Conservation (phyloP, 345 rosid genomes). For the Boechera retrofracta region DNA sequence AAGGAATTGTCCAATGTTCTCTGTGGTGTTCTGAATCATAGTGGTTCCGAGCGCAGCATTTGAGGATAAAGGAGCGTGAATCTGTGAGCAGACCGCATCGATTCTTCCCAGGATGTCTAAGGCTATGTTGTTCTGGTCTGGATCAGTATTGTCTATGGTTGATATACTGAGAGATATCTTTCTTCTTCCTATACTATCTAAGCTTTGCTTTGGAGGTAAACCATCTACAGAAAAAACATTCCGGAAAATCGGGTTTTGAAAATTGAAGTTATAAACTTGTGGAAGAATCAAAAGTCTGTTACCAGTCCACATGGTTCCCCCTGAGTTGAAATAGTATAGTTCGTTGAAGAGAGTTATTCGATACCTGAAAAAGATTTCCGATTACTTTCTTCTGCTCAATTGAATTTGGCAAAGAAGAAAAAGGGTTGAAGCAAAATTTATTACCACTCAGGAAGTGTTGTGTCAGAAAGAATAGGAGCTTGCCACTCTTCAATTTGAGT, state of each 20-base stretch:
- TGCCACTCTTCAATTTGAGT: constrained; percentile 93
- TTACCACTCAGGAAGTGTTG: constrained; percentile 83
- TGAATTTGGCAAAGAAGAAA: neutral
- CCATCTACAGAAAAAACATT: constrained; percentile 63
- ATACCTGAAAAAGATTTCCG: constrained; percentile 60
- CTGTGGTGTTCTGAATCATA: constrained; percentile 67
- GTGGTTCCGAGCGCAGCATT: constrained; percentile 73
- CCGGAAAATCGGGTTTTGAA: neutral
- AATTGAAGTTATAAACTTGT: neutral
- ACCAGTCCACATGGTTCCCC: constrained; percentile 98
- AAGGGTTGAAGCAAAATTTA: neutral
- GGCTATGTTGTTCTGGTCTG: constrained; percentile 56
- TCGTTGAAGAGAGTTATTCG: constrained; percentile 88
- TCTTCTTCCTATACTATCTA: constrained; percentile 57
- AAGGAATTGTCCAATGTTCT: constrained; percentile 86
- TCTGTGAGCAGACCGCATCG: constrained; percentile 64
- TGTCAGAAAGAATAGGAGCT: constrained; percentile 86
- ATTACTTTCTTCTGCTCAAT: neutral
- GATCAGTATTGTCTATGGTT: constrained; percentile 48
- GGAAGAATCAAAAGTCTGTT: constrained; percentile 20
- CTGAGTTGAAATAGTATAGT: constrained; percentile 90
- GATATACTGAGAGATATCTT: constrained; percentile 61
- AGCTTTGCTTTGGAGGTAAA: constrained; percentile 68
- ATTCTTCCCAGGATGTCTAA: constrained; percentile 71
- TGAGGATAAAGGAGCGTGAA: constrained; percentile 57